Base-by-base conservation (phyloP, 2,329 filamentous ascomycete species). In the Corinectria fuckeliana region DNA sequence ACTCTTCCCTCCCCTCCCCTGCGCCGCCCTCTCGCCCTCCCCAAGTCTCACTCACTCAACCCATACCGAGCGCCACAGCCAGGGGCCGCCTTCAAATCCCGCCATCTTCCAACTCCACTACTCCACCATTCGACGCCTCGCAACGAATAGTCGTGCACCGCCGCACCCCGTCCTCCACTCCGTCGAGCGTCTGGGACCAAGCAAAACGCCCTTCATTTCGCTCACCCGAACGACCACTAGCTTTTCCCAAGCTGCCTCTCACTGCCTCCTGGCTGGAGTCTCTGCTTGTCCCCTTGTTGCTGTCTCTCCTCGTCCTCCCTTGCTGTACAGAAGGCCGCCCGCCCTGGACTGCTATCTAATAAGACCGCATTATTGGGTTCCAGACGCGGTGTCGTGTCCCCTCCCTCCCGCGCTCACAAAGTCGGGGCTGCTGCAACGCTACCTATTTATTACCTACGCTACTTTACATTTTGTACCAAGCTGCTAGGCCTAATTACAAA, bases 201-300 rank as follows among this genome's bases (percentile, higher is more conserved):
- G 56, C 59, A 21, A 52, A 18, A 50, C 39, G 52, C 63, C 61
- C 60, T 66, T 70, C 68, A 70, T 70, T 69, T 70, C 68, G 60
- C 55, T 30, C 30, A 44, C 48, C 61, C 58, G 54, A 58, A 56
- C 50, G 50, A 55, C 51, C 48, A 28, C 57, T 51, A 60, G 45
- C 52, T 11, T 45, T 18, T 38, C 45, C 50, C 36, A 58, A 50
- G 50, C 44, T 14, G 30, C 30, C n/a, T n/a, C n/a, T n/a, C n/a
- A 28, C 26, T 28, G 26, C 26, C 6, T 32, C n/a, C n/a, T 11
- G 30, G 13, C 5, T n/a, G 13, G 13, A 32, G 30, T 14, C 30
- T 32, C 30, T 32, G n/a, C n/a, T n/a, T n/a, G n/a, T n/a, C n/a
- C n/a, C 30, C n/a, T 6, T 32, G 13, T 14, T 32, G 30, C 11